Evolutionary conservation across 106 monocot genomes (phyloP).

Genomic region (Alisma plantagoaquatica): DNA sequence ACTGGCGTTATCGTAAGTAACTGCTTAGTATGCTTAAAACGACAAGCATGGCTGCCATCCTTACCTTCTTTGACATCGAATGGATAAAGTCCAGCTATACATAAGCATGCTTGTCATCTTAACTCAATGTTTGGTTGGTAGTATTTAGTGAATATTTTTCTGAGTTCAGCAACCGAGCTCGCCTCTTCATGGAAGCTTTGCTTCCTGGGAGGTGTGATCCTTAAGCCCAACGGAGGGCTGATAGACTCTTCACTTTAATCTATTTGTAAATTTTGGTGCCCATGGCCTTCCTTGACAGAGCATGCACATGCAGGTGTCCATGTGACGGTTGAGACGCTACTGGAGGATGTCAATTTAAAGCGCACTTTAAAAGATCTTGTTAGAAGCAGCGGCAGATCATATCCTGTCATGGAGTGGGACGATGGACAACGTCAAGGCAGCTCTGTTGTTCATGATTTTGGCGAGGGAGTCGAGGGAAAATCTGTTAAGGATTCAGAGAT

Average conservation of each 20-base stretch:
- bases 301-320: slow-evolving; percentile 50
- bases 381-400: slow-evolving; percentile 51
- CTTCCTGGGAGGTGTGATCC: too few relatives aligned
- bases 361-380: slow-evolving; percentile 51
- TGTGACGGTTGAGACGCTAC: slow-evolving; percentile 63
- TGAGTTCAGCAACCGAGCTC: too few relatives aligned
- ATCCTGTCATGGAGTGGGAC: too few relatives aligned
- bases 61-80: neutral
- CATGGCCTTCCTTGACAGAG: too few relatives aligned
- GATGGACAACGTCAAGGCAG: too few relatives aligned
- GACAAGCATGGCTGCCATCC: neutral
- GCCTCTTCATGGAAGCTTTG: too few relatives aligned
- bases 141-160: neutral
- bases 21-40: neutral
- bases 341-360: slow-evolving; percentile 51
- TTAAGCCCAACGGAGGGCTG: too few relatives aligned
- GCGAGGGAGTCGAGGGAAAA: too few relatives aligned
- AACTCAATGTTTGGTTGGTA: neutral
- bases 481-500: too few relatives aligned
- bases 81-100: neutral
- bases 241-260: too few relatives aligned
- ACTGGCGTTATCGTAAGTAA: slow-evolving; percentile 83
- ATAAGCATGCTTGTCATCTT: neutral
- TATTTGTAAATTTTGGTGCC: too few relatives aligned
- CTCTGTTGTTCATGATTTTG: too few relatives aligned